Evolutionary conservation across 768 basidiomycete genomes (phyloP).

Genomic region (Sarcomyxa edulis): DNA sequence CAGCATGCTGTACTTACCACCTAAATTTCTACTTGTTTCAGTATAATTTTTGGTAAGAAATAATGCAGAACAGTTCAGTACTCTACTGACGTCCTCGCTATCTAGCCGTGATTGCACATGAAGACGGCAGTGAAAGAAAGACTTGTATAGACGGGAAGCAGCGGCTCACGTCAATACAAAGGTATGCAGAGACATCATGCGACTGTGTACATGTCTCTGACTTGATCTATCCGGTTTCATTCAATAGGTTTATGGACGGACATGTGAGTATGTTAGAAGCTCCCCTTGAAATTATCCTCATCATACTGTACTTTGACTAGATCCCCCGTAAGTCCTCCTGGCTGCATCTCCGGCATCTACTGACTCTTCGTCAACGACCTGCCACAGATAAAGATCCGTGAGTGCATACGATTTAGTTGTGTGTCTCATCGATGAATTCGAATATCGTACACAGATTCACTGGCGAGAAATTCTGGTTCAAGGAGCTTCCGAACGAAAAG

Average conservation of each 20-base stretch:
- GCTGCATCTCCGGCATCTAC: conserved; percentile 22
- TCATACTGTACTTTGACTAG: conserved; percentile 21
- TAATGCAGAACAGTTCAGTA: conserved; percentile 1
- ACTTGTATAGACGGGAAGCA: conserved; percentile 83
- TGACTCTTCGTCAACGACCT: neutral
- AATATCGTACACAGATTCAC: conserved; percentile 23
- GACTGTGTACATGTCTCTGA: neutral
- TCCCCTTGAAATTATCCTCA: conserved; percentile 1
- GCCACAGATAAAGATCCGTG: conserved; percentile 47
- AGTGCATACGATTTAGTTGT: conserved; percentile 13
- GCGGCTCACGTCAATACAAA: conserved; percentile 66
- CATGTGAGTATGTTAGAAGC: conserved; percentile 33
- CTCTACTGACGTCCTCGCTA: conserved; percentile 6
- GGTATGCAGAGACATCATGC: conserved; percentile 47
- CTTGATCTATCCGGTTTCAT: neutral
- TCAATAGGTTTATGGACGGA: conserved; percentile 63
- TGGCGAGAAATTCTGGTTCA: conserved; percentile 52
- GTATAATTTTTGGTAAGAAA: conserved; percentile 57
- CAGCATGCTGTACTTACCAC: neutral
- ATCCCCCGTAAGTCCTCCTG: conserved; percentile 43
- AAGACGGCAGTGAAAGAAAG: conserved; percentile 62
- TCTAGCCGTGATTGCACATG: conserved; percentile 41
- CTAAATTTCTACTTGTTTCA: neutral
- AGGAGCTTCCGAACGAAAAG: conserved; percentile 16
- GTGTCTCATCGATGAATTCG: neutral